A percentile compares a stretch with the other conserved stretches of the same genome.
Conservation (phyloP, 2,329 filamentous ascomycete genomes). For the Monosporascus sp. region DNA sequence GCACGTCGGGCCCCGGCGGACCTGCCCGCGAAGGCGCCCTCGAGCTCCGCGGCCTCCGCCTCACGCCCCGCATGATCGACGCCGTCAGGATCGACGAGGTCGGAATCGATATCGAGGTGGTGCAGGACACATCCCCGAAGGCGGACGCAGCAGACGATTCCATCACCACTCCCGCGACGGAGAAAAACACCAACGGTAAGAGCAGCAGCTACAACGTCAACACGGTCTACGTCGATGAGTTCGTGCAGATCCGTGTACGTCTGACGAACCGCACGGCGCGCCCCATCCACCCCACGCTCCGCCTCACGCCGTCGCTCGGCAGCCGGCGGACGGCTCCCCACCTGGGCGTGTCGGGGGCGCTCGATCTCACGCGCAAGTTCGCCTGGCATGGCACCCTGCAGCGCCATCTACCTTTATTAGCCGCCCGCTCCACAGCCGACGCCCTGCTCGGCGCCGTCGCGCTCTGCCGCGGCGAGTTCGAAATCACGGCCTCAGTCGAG, state of each 20-base stretch:
- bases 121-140: too few species aligned
- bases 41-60: constrained; percentile 69
- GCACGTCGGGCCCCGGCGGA: constrained; percentile 35
- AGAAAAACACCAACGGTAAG: constrained; percentile 14
- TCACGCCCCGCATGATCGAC: constrained; percentile 76
- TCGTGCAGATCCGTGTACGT: constrained; percentile 64
- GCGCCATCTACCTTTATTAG: constrained; percentile 60
- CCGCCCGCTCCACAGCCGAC: constrained; percentile 52
- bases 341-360: constrained; percentile 63
- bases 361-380: constrained; percentile 78
- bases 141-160: too few species aligned
- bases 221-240: constrained; percentile 49
- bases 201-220: constrained; percentile 13
- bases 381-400: constrained; percentile 84
- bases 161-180: too few species aligned
- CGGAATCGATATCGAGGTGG: constrained; percentile 58
- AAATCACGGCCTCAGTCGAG: constrained; percentile 75
- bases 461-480: constrained; percentile 76
- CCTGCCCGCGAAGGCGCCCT: constrained; percentile 58
- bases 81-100: constrained; percentile 77
- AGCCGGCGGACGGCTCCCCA: constrained; percentile 31
- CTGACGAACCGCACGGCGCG: constrained; percentile 68
- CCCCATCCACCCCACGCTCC: constrained; percentile 66
- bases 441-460: constrained; percentile 66
- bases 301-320: constrained; percentile 71